These are phyloP conservation scores for Pouteria glomerata DNA, from an alignment of 148 eudicot genomes.

Conservation along the genomic window DNA sequence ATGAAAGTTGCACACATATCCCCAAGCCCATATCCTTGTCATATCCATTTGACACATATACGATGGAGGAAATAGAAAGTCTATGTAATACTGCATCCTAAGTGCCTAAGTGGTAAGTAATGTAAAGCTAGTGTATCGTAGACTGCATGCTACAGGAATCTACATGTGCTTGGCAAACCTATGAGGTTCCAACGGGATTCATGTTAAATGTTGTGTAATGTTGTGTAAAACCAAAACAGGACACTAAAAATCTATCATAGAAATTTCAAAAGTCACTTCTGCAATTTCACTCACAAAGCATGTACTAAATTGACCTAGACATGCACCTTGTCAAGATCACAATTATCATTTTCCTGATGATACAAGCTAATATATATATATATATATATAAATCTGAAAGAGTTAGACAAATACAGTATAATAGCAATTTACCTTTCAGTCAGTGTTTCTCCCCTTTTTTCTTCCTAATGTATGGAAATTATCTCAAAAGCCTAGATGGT, in stretches of 20 bases:
- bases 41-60: no score
- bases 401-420: neutral
- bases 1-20: no score
- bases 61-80: no score
- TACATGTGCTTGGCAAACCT: neutral
- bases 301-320: neutral
- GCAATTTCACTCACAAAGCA: slow-evolving; percentile 2
- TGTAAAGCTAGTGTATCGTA: neutral
- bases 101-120: no score
- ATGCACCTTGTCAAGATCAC: neutral
- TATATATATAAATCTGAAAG: no score
- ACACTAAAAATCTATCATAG: neutral
- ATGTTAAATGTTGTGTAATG: no score
- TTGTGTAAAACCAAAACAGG: neutral
- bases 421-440: neutral
- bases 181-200: neutral
- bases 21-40: no score
- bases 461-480: neutral
- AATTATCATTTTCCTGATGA: neutral
- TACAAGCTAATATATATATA: no score
- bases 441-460: neutral
- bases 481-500: slow-evolving; percentile 3
- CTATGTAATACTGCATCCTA: no score
- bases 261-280: neutral
- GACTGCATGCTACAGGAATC: neutral